These are phyloP conservation scores for Nicotiana benthamiana DNA, from an alignment of 257 asterid species.

Conservation along the genomic window DNA sequence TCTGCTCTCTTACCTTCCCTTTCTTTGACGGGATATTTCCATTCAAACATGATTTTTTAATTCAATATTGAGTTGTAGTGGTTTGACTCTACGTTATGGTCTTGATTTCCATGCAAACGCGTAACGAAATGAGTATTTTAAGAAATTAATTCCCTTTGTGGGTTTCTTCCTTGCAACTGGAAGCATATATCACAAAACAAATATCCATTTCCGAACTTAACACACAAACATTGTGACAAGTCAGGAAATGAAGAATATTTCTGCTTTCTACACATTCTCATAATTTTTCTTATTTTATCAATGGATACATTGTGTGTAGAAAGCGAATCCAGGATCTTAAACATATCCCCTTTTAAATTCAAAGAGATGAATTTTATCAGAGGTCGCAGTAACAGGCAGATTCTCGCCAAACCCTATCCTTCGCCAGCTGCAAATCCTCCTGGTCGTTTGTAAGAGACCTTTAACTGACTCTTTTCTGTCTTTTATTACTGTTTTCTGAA, in stretches of 20 bases:
- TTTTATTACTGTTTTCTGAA: neutral
- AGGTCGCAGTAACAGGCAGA: neutral
- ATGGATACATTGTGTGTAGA: too few species aligned
- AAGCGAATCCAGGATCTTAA: neutral
- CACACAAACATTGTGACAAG: too few species aligned
- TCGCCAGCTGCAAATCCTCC: neutral
- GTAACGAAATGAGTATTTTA: neutral
- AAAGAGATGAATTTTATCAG: neutral
- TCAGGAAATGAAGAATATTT: neutral
- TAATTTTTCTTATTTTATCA: neutral
- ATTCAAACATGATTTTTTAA: neutral
- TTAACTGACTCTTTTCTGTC: neutral
- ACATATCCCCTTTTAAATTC: neutral
- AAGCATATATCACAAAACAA: neutral
- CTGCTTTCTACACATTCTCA: neutral
- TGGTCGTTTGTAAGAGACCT: neutral
- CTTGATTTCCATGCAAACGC: neutral
- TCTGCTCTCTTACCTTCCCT: neutral
- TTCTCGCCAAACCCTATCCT: neutral
- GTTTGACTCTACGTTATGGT: neutral
- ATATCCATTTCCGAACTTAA: neutral
- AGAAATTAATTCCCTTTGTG: neutral
- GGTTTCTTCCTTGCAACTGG: neutral
- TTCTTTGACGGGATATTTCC: neutral
- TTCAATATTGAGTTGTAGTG: too few species aligned